Conservation (phyloP, 2,329 filamentous ascomycete genomes). For the Fusarium pseudoanthophilum region DNA sequence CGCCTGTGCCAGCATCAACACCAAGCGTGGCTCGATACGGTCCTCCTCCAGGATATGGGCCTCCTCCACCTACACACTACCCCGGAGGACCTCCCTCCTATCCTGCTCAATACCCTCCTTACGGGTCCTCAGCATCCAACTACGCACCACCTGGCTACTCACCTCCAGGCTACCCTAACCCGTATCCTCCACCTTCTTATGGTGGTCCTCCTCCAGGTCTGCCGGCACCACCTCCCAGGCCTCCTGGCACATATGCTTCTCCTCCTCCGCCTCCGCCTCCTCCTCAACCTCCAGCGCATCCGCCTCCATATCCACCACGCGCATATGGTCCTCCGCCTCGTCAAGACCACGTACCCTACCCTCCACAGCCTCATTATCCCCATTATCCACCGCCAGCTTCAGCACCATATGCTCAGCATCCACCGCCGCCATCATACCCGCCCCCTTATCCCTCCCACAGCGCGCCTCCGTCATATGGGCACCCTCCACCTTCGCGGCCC, state of each 20-base stretch:
- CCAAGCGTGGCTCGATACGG: constrained; percentile 35
- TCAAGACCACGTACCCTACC: constrained; percentile 35
- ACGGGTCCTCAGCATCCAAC: constrained; percentile 34
- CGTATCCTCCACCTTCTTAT: constrained; percentile 41
- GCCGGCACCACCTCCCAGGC: constrained; percentile 36
- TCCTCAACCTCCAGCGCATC: constrained; percentile 25
- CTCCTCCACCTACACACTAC: constrained; percentile 42
- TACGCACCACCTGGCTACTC: constrained; percentile 45
- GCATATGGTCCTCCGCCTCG: constrained; percentile 35
- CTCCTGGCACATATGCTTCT: constrained; percentile 28
- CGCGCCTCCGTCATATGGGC: constrained; percentile 32
- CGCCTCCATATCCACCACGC: constrained; percentile 35
- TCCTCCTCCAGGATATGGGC: constrained; percentile 41
- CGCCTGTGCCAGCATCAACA: constrained; percentile 36
- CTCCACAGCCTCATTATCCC: constrained; percentile 32
- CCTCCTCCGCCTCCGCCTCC: constrained; percentile 24
- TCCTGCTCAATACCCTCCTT: constrained; percentile 38
- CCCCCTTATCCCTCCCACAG: constrained; percentile 36
- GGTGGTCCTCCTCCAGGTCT: constrained; percentile 38
- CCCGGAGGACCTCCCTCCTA: constrained; percentile 39
- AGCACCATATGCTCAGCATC: constrained; percentile 33
- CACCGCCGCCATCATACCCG: constrained; percentile 31
- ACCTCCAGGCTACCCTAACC: constrained; percentile 40
- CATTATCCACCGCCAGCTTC: constrained; percentile 35
- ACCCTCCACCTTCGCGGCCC: constrained; percentile 25